Evolutionary conservation across 129 eudicot species (phyloP).

Genomic region (Smallanthus sonchifolius): DNA sequence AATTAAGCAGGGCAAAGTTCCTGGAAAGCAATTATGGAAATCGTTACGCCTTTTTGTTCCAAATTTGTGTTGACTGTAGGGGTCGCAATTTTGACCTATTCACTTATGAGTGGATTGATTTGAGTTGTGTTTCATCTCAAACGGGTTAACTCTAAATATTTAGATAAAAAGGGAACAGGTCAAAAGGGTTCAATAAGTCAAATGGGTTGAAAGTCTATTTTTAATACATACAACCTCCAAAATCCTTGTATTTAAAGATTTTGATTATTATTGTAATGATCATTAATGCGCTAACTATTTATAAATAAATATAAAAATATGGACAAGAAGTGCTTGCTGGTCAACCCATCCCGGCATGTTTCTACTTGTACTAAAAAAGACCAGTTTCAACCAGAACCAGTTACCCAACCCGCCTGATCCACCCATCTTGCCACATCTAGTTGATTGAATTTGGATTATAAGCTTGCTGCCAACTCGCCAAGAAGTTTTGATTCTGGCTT

Average conservation of each 20-base stretch:
- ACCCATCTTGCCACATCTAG: background rate
- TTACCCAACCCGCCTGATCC: background rate
- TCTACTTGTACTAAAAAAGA: background rate
- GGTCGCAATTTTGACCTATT: background rate
- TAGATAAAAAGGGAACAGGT: background rate
- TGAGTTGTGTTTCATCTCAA: background rate
- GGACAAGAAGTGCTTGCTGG: background rate
- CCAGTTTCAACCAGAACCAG: background rate
- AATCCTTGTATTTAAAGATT: background rate
- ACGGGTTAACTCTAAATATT: background rate
- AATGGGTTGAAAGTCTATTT: background rate
- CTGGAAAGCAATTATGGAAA: slow-evolving; percentile 32
- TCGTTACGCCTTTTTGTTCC: background rate
- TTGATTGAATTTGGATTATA: background rate
- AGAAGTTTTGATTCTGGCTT: background rate
- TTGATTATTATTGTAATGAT: background rate
- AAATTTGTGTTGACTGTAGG: background rate
- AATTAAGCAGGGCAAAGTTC: slow-evolving; percentile 76
- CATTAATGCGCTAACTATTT: background rate
- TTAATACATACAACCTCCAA: slow-evolving; percentile 5
- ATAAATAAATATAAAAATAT: background rate
- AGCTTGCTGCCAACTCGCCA: background rate
- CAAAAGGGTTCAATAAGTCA: background rate
- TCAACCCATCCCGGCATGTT: background rate
- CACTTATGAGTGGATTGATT: background rate